Percentiles rank a stretch among this genome's conserved stretches.
Conservation (phyloP, 495 filamentous ascomycete genomes). For the Aspergillus leporis region DNA sequence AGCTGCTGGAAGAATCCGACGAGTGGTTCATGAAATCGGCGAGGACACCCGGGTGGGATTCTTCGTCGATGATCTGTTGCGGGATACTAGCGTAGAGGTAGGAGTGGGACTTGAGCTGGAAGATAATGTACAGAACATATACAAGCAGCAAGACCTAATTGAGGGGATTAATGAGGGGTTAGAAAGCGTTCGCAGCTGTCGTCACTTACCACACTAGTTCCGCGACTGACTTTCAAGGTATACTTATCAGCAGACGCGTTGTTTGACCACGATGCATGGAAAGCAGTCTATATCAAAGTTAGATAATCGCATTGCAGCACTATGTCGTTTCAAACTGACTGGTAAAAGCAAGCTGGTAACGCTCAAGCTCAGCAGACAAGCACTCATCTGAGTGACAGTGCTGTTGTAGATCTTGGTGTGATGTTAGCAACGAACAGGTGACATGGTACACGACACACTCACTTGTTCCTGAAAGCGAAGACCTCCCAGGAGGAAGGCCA, state of each 20-base stretch:
- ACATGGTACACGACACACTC: constrained; percentile 15
- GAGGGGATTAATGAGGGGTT: neutral
- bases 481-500: constrained; percentile 86
- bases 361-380: constrained; percentile 84
- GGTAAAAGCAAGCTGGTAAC: constrained; percentile 83
- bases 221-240: constrained; percentile 82
- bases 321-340: constrained; percentile 35
- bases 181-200: neutral
- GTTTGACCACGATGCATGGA: constrained; percentile 81
- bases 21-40: constrained; percentile 76
- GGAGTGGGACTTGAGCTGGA: constrained; percentile 88
- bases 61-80: constrained; percentile 85
- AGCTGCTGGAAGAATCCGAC: constrained; percentile 60
- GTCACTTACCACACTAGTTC: constrained; percentile 76
- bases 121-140: constrained; percentile 82
- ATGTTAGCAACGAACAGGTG: neutral
- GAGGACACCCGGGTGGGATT: constrained; percentile 80
- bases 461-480: constrained; percentile 85
- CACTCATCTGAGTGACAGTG: constrained; percentile 93
- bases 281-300: constrained; percentile 63
- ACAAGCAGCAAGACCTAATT: constrained; percentile 71
- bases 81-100: constrained; percentile 91
- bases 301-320: neutral
- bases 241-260: constrained; percentile 59
- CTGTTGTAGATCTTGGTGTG: constrained; percentile 77